Conservation (phyloP, 176 grass and related monocot genomes). For the Triticum monococcum region DNA sequence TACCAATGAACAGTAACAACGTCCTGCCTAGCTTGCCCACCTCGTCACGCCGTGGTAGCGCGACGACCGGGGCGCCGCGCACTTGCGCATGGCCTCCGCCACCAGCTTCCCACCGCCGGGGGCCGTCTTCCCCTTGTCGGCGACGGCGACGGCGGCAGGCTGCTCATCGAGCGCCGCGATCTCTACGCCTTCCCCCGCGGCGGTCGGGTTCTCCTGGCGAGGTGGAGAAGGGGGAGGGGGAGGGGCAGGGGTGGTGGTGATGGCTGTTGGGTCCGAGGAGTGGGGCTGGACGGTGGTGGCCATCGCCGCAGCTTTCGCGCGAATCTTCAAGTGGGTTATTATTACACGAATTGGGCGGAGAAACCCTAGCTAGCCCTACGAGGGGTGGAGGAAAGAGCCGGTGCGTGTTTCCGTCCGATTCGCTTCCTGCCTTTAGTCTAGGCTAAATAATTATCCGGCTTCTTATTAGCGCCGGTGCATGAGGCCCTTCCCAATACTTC, state of each 20-base stretch:
- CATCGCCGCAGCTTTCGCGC: conserved; percentile 38
- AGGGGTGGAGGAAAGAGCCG: too few species aligned
- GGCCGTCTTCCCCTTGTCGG: not conserved
- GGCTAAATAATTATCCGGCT: too few species aligned
- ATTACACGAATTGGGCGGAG: not conserved
- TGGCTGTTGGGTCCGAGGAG: conserved; percentile 23
- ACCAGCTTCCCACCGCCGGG: conserved; percentile 50
- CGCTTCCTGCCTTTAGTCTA: too few species aligned
- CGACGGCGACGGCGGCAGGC: conserved; percentile 5
- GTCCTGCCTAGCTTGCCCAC: conserved; percentile 29
- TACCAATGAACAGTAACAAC: not conserved
- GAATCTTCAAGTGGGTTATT: conserved; percentile 42
- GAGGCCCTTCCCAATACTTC: too few species aligned
- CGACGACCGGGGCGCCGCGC: conserved; percentile 74
- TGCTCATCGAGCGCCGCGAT: conserved; percentile 50
- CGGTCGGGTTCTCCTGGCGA: not conserved
- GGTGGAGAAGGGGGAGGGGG: not conserved
- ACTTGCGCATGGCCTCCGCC: conserved; percentile 74
- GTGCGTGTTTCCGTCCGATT: too few species aligned
- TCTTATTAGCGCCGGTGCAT: too few species aligned
- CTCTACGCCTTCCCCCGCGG: not conserved
- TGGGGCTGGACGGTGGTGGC: conserved; percentile 29
- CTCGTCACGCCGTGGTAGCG: conserved; percentile 88
- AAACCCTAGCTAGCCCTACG: too few species aligned
- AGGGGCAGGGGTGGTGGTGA: not conserved